Base-by-base conservation (phyloP, 2,329 filamentous ascomycete species). In the Aureobasidium sp. region DNA sequence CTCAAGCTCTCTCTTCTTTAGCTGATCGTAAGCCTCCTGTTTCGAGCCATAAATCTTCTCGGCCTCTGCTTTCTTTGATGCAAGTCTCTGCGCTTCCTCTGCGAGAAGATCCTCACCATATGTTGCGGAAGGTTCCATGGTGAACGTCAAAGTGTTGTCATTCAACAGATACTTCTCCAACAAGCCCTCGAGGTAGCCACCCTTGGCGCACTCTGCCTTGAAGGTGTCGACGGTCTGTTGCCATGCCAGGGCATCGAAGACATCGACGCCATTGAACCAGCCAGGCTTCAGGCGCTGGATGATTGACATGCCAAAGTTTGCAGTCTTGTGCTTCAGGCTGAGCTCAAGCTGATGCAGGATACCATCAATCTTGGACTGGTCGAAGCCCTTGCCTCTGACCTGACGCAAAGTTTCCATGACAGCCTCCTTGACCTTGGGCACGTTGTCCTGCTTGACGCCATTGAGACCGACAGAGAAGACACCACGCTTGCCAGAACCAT, bases 241-340 rank as follows among this genome's bases (percentile, higher is more conserved):
- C 91, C 92, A 97, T 2, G 91, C 88, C 39, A 99, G 79, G 14
- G 90, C 87, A 67, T 96, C 87, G 75, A 97, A 95, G 0, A 94
- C 93, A 72, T 97, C 90, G 3, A 91, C 86, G 5, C 93, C 94
- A 62, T 94, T 95, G 76, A 99, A 97, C 94, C 94, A 99, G 63
- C 89, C 87, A 1, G 91, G 88, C 71, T 96, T 90, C 8, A 97
- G 81, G 45, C 93, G 86, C 68, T 96, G 90, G 75, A 99, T 85
- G 59, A 97, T 84, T 20, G 87, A 87, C 81, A 97, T 90, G 15
- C 94, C 94, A 71, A 99, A 99, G 70, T 89, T 91, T 61, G 94
- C 90, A 0, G 91, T 97, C 80, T 97, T 97, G 78, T 99, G 91
- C 77, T 97, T 97, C 53, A 97, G 78, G 0, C 87, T 83, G n/a